A percentile compares a stretch with the other conserved stretches of the same genome.
These are phyloP conservation scores for Babesia sp. DNA, from an alignment of 169 alveolate genomes.

Conservation along the genomic window DNA sequence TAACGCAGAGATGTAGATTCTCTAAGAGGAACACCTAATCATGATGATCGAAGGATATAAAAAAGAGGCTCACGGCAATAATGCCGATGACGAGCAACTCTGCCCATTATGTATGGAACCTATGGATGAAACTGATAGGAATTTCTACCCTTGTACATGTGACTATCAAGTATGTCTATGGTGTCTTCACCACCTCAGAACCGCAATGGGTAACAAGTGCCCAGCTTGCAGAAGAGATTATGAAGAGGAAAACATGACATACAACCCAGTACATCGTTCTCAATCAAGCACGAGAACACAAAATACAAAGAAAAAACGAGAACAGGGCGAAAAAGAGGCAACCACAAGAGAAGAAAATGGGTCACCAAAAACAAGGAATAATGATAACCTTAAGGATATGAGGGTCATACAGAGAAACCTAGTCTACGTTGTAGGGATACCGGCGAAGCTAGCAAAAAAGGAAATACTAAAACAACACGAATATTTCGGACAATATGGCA, in stretches of 20 bases:
- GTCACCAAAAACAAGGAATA: constrained; percentile 9
- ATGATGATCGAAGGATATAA: constrained; percentile 8
- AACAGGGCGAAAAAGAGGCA: constrained; percentile 35
- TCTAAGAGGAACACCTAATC: too few relatives aligned
- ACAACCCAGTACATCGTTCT: constrained; percentile 50
- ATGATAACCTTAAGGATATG: constrained; percentile 75
- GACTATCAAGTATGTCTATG: constrained; percentile 90
- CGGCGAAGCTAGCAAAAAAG: constrained; percentile 80
- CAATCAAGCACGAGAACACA: neutral
- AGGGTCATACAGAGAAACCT: constrained; percentile 87
- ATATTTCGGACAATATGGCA: constrained; percentile 88
- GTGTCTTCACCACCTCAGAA: constrained; percentile 88
- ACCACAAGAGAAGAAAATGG: constrained; percentile 51
- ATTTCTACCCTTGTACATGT: constrained; percentile 87
- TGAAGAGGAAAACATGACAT: constrained; percentile 79
- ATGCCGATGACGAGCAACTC: constrained; percentile 66
- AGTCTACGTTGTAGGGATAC: constrained; percentile 87
- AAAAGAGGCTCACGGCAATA: constrained; percentile 13
- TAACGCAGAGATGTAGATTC: too few relatives aligned
- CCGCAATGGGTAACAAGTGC: constrained; percentile 86
- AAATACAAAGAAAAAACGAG: constrained; percentile 15
- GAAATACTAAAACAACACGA: constrained; percentile 81
- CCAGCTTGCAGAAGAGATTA: constrained; percentile 90
- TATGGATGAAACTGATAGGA: constrained; percentile 88
- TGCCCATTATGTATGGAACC: constrained; percentile 89